Percentiles rank a stretch among this genome's conserved stretches.
phyloP scores from a whole-genome alignment of 2,329 filamentous ascomycete genomes.

The Exophiala spinifera region DNA sequence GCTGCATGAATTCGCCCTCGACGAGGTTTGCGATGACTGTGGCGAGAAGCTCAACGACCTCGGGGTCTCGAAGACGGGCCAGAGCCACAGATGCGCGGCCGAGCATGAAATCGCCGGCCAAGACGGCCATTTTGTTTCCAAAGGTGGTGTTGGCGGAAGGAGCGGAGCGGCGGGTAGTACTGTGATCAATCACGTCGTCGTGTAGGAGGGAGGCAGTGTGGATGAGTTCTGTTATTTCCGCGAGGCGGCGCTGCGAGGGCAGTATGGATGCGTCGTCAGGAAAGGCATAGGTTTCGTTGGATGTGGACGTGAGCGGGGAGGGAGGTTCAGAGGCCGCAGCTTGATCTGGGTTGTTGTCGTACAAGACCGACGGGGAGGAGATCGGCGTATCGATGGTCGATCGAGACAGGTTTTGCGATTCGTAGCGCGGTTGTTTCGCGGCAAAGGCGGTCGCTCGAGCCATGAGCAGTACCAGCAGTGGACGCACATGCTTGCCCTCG shows the following conservation, averaged over 20 bases:
- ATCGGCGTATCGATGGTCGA: constrained; percentile 58
- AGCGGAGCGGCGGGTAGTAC: constrained; percentile 74
- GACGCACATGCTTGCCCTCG: constrained; percentile 94
- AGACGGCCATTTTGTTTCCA: constrained; percentile 98
- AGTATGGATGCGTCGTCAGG: constrained; percentile 62
- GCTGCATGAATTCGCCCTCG: constrained; percentile 98
- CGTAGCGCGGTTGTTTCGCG: constrained; percentile 56
- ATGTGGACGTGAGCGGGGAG: constrained; percentile 52
- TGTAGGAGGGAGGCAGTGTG: constrained; percentile 95
- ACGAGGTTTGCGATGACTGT: constrained; percentile 97
- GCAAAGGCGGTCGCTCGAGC: constrained; percentile 84
- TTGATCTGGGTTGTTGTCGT: constrained; percentile 75
- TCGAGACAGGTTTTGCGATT: constrained; percentile 31
- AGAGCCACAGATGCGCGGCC: constrained; percentile 91
- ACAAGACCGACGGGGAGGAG: constrained; percentile 60
- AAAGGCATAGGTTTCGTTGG: constrained; percentile 42
- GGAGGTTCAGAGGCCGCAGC: constrained; percentile 48
- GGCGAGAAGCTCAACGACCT: constrained; percentile 89
- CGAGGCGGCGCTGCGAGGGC: constrained; percentile 85
- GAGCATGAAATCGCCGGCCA: constrained; percentile 94
- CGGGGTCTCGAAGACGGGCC: constrained; percentile 82
- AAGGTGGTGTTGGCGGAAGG: constrained; percentile 92
- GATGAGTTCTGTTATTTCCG: constrained; percentile 95
- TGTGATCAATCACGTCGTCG: constrained; percentile 97
- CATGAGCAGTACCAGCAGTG: constrained; percentile 93